Percentiles rank a stretch among this genome's conserved stretches.
Evolutionary conservation across 345 rosid genomes (phyloP).

Genomic region (Salix arbutifolia): DNA sequence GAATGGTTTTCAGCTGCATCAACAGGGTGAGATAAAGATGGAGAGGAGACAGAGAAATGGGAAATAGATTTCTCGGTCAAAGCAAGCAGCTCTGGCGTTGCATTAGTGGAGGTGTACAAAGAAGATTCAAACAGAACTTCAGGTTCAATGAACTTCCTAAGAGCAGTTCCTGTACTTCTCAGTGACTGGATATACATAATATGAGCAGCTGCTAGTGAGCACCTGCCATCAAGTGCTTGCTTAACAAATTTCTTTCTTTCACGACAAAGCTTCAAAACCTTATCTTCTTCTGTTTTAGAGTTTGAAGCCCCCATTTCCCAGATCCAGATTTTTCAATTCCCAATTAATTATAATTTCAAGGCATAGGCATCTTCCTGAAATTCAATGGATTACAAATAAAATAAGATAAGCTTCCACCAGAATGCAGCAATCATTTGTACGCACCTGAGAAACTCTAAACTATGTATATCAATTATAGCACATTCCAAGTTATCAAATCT

Average conservation of each 20-base stretch:
- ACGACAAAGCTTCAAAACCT: slow-evolving; percentile 81
- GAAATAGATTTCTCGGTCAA: slow-evolving; percentile 56
- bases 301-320: slow-evolving; percentile 58
- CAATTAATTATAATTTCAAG: slow-evolving; percentile 5
- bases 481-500: not conserved
- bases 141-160: slow-evolving; percentile 71
- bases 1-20: slow-evolving; percentile 46
- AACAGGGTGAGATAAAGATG: slow-evolving; percentile 48
- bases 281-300: slow-evolving; percentile 78
- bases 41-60: slow-evolving; percentile 60
- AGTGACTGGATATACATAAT: slow-evolving; percentile 65
- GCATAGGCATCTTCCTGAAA: slow-evolving; percentile 27
- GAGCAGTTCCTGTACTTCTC: slow-evolving; percentile 64
- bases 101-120: slow-evolving; percentile 67
- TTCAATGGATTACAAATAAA: slow-evolving; percentile 1
- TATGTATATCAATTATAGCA: not conserved
- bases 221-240: slow-evolving; percentile 94
- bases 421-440: not conserved
- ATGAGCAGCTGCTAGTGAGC: slow-evolving; percentile 78
- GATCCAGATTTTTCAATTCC: not conserved
- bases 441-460: not conserved
- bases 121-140: slow-evolving; percentile 73
- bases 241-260: slow-evolving; percentile 78
- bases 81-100: slow-evolving; percentile 69
- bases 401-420: not conserved